Conservation (phyloP, 306 rosid species). For the Boehmeria nivea region DNA sequence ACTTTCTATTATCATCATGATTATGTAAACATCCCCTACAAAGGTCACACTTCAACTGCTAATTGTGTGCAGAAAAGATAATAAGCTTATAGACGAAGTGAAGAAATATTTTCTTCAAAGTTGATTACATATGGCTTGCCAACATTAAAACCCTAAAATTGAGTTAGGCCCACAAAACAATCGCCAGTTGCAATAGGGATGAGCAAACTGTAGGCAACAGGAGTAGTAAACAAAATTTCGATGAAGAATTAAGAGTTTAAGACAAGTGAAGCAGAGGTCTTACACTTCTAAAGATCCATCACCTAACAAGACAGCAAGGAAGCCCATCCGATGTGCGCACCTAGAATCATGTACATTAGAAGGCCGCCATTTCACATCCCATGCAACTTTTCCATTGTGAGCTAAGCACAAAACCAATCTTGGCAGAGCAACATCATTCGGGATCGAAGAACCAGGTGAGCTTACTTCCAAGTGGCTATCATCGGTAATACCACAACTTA, state of each 20-base stretch:
- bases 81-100: no score
- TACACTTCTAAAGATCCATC: slow-evolving; percentile 95
- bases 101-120: no score
- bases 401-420: slow-evolving; percentile 69
- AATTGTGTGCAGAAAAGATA: no score
- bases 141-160: no score
- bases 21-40: no score
- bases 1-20: no score
- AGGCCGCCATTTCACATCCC: slow-evolving; percentile 99
- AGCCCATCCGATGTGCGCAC: slow-evolving; percentile 69
- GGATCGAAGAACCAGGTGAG: slow-evolving; percentile 36
- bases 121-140: no score
- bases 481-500: slow-evolving; percentile 8
- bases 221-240: neutral
- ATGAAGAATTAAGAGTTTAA: neutral
- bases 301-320: slow-evolving; percentile 90
- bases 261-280: slow-evolving; percentile 32
- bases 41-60: no score
- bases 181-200: no score
- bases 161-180: no score
- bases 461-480: slow-evolving; percentile 14
- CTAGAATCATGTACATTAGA: slow-evolving; percentile 26
- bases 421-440: slow-evolving; percentile 56
- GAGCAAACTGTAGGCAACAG: no score
- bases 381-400: slow-evolving; percentile 91